Conservation (phyloP, 306 rosid genomes). For the Heteromeles arbutifolia region DNA sequence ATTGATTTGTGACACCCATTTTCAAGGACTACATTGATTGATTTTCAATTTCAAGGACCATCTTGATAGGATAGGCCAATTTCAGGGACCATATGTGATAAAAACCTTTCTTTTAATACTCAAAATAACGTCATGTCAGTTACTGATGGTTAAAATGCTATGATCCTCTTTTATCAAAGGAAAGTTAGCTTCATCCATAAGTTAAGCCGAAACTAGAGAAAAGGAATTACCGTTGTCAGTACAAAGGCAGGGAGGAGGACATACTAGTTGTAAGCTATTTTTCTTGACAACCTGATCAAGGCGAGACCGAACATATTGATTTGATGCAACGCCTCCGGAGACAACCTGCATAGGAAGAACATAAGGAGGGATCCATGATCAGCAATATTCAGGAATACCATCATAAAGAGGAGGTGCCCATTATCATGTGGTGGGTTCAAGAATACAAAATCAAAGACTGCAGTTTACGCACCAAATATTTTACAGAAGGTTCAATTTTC, state of each 20-base stretch:
- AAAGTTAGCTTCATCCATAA: slow-evolving; percentile 2
- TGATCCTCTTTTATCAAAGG: not conserved
- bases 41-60: no score
- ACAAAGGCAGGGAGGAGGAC: slow-evolving; percentile 96
- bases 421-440: not conserved
- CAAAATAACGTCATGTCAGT: not conserved
- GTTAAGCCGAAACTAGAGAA: slow-evolving; percentile 8
- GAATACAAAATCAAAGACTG: not conserved
- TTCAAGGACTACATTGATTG: no score
- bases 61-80: no score
- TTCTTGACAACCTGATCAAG: slow-evolving; percentile 69
- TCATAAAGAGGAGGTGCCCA: not conserved
- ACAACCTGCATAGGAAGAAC: slow-evolving; percentile 56
- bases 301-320: slow-evolving; percentile 66
- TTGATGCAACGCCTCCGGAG: slow-evolving; percentile 97
- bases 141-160: not conserved
- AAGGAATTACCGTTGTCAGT: slow-evolving; percentile 80
- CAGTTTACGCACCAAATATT: slow-evolving; percentile 53
- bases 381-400: slow-evolving; percentile 5
- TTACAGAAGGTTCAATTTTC: slow-evolving; percentile 85
- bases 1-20: no score
- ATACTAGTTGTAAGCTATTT: slow-evolving; percentile 59
- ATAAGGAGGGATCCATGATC: slow-evolving; percentile 11
- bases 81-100: no score
- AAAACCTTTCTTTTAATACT: not conserved